Evolutionary conservation across 441 rosid genomes (phyloP).

Genomic region (Pelargonium fulgidum): DNA sequence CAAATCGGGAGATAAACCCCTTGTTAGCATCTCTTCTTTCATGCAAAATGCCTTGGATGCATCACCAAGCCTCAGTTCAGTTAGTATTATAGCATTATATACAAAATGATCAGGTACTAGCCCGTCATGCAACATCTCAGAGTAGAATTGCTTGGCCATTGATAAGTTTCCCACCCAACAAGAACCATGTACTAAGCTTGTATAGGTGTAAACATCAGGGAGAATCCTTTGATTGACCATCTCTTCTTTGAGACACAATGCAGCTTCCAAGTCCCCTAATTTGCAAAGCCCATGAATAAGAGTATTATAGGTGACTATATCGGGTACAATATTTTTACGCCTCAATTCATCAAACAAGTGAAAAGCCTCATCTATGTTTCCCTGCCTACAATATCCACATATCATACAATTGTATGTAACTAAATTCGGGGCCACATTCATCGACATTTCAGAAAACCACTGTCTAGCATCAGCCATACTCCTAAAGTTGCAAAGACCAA

Average conservation of each 20-base stretch:
- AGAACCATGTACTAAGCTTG: constrained; percentile 51
- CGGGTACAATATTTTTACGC: constrained; percentile 35
- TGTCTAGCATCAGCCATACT: constrained; percentile 47
- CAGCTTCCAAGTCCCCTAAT: constrained; percentile 43
- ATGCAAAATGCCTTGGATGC: constrained; percentile 39
- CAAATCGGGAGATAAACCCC: constrained; percentile 44
- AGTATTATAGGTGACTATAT: constrained; percentile 51
- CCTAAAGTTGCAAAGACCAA: constrained; percentile 43
- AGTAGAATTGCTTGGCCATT: constrained; percentile 38
- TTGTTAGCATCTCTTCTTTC: constrained; percentile 53
- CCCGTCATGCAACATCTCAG: constrained; percentile 55
- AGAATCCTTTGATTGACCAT: constrained; percentile 41
- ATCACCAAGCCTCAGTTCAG: constrained; percentile 49
- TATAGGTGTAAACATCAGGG: constrained; percentile 60
- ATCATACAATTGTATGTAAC: constrained; percentile 61
- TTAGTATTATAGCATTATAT: constrained; percentile 40
- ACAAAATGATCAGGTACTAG: constrained; percentile 49
- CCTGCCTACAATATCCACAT: constrained; percentile 49
- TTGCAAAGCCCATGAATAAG: constrained; percentile 64
- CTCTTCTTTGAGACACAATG: constrained; percentile 50
- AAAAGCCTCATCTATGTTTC: constrained; percentile 51
- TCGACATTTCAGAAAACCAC: constrained; percentile 37
- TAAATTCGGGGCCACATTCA: constrained; percentile 44
- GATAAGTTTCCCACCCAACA: constrained; percentile 44
- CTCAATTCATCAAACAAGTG: constrained; percentile 51